Percentiles rank a stretch among this genome's conserved stretches.
phyloP scores from a whole-genome alignment of 2,329 filamentous ascomycete genomes.

The Xylaria hypoxylon region DNA sequence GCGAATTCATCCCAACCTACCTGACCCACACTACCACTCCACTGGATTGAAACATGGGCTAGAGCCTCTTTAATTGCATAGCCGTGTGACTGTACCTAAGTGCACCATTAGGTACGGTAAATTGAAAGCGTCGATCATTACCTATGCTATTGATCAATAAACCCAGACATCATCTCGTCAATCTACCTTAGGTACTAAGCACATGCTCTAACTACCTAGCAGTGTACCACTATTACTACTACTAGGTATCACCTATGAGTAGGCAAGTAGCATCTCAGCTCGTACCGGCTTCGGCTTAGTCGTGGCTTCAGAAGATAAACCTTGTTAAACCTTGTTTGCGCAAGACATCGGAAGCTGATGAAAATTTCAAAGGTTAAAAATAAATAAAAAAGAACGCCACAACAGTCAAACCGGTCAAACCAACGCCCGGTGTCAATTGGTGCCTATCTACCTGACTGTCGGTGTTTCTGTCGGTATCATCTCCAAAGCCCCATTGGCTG shows the following conservation, averaged over 20 bases:
- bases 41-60: neutral
- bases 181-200: neutral
- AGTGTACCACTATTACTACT: neutral
- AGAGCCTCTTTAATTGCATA: conserved; percentile 6
- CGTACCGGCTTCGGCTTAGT: neutral
- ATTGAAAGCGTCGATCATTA: too few species aligned
- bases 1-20: neutral
- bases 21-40: too few species aligned
- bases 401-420: too few species aligned
- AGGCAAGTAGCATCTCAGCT: conserved; percentile 11
- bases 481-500: neutral
- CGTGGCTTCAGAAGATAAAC: neutral
- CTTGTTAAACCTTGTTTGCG: too few species aligned
- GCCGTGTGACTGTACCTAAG: too few species aligned
- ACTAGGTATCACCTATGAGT: neutral
- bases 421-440: too few species aligned
- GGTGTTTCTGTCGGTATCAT: too few species aligned
- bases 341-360: too few species aligned
- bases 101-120: too few species aligned
- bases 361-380: too few species aligned
- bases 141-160: conserved; percentile 10
- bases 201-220: neutral
- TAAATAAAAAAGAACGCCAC: too few species aligned
- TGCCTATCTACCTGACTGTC: too few species aligned
- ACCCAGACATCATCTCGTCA: neutral